Conservation (phyloP, 139 green algal species). For the Spirogloea muscicola region DNA sequence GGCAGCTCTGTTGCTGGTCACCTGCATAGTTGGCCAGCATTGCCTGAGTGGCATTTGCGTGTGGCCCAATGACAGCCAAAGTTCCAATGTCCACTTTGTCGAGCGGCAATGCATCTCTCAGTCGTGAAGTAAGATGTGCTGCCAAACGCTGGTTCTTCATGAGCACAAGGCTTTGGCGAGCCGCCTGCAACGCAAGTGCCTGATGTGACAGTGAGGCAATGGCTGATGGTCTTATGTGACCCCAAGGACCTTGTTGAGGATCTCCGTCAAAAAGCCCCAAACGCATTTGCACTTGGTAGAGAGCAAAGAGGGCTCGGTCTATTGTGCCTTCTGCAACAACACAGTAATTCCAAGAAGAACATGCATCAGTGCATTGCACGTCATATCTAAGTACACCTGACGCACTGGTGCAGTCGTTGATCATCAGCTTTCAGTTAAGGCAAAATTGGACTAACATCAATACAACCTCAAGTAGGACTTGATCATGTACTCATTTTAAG, state of each 20-base stretch:
- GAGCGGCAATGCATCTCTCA: neutral
- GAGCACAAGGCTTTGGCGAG: conserved; percentile 16
- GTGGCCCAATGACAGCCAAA: conserved; percentile 17
- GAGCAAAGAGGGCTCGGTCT: neutral
- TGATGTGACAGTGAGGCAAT: neutral
- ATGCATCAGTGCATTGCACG: too few species aligned
- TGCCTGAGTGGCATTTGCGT: neutral
- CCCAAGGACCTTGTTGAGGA: neutral
- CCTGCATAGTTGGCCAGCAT: conserved; percentile 26
- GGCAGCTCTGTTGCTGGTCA: neutral
- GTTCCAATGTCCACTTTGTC: neutral
- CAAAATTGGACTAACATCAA: too few species aligned
- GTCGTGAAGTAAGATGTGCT: too few species aligned
- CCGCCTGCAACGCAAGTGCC: conserved; percentile 11
- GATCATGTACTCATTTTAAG: too few species aligned
- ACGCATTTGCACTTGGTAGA: conserved; percentile 3
- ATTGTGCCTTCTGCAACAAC: neutral
- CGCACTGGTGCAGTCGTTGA: too few species aligned
- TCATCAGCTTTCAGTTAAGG: too few species aligned
- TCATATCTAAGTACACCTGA: too few species aligned
- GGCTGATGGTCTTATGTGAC: neutral
- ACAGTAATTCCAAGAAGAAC: too few species aligned
- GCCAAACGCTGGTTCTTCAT: conserved; percentile 8
- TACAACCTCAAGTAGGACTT: too few species aligned
- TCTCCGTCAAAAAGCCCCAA: conserved; percentile 27